Evolutionary conservation across 2,329 filamentous ascomycete species (phyloP), one percentile per base, ranked within the genome.

Genomic region (Colletotrichum eleusines): DNA sequence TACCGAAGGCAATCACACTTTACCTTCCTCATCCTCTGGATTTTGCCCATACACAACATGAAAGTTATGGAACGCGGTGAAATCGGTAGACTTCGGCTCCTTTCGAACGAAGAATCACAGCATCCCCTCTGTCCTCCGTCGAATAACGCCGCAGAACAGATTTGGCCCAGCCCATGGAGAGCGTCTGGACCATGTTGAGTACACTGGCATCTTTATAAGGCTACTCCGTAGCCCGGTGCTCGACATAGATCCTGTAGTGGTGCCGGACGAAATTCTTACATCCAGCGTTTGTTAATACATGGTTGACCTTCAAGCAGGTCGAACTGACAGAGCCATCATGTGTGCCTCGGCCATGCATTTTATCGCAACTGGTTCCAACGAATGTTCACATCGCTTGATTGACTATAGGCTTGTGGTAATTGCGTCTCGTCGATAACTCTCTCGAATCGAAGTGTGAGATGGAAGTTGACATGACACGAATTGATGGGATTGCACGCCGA

Each of bases 181-280:
- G 40, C 40, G 71, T 40, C 68, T 74, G 70, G 2, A 63, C 57
- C 2, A 72, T 60, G 33, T 67, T 71, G 63, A 53, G 51, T 14
- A 26, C 73, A 44, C 80, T 79, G 0, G 81, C 67, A 62, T 81
- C 79, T 61, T 82, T 81, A 35, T 81, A 71, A 6, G 72, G 63
- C 8, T 76, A 75, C 2, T 81, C 77, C 60, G 78, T 81, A 50
- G 78, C 76, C 79, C 80, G 81, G 0, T 78, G 77, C 0, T 80
- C 80, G 18, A 81, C 78, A 7, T 80, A 80, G 71, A 81, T 80
- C 69, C 75, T 69, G 59, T 74, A 74, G 14, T 78, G 72, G 20
- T 70, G 57, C 66, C 78, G 75, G 11, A 75, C 69, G 6, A 80
- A 78, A 33, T 81, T 76, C 38, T 81, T 75, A 42, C 81, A 81